phyloP scores from a whole-genome alignment of 345 rosid species.

The Eucalyptus curtisii region DNA sequence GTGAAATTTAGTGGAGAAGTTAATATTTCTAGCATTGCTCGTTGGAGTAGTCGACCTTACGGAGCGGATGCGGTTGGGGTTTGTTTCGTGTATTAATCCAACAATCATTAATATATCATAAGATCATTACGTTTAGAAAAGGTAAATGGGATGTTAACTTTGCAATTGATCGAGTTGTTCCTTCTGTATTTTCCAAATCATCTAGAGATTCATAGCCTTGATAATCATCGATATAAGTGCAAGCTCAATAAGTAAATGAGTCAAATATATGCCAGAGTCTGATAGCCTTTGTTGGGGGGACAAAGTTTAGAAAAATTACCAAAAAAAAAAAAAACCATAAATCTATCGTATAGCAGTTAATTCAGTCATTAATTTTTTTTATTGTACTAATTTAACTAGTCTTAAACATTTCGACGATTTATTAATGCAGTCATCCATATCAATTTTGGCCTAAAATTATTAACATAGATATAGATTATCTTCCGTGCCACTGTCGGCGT shows the following conservation, averaged over 20 bases:
- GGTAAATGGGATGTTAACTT: not conserved
- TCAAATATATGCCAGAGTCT: not conserved
- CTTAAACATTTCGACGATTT: not conserved
- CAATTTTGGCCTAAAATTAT: not conserved
- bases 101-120: not conserved
- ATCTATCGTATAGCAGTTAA: not conserved
- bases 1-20: not conserved
- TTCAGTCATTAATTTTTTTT: not conserved
- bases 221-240: no score
- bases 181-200: not conserved
- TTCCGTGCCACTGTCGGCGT: rapidly evolving
- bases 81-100: not conserved
- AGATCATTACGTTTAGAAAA: not conserved
- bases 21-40: not conserved
- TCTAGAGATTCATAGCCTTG: not conserved
- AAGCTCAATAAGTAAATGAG: not conserved
- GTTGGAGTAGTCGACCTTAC: not conserved
- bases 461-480: not conserved
- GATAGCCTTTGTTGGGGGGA: not conserved
- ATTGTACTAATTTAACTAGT: not conserved
- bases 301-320: not conserved
- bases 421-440: not conserved
- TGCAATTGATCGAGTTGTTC: not conserved
- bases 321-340: not conserved
- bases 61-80: not conserved